Conservation (phyloP, 257 asterid species). For the Forsythia suspensa region DNA sequence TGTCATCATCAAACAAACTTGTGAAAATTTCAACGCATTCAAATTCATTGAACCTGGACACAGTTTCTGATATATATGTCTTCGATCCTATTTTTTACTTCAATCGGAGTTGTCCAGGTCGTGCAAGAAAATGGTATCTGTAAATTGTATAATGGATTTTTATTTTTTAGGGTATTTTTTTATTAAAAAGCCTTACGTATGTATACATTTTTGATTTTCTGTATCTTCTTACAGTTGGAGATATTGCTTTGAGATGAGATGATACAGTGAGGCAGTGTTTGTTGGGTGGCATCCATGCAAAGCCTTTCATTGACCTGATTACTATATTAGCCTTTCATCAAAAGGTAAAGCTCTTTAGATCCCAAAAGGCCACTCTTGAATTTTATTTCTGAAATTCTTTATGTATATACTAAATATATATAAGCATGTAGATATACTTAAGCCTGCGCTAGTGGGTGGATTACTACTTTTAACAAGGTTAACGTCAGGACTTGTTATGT, state of each 20-base stretch:
- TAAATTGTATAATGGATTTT: neutral
- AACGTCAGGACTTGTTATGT: too few relatives aligned
- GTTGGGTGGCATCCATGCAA: neutral
- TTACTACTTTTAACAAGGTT: too few relatives aligned
- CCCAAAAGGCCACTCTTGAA: neutral
- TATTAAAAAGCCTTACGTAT: neutral
- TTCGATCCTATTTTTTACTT: neutral
- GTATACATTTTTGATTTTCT: neutral
- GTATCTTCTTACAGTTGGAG: neutral
- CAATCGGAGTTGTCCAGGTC: neutral
- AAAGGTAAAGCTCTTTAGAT: neutral
- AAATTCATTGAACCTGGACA: slow-evolving; percentile 30
- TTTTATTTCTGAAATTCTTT: neutral
- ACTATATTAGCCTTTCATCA: neutral
- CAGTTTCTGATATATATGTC: neutral
- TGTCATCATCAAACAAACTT: too few relatives aligned
- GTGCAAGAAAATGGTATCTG: neutral
- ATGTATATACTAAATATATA: too few relatives aligned
- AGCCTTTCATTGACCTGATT: neutral
- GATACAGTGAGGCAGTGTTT: neutral
- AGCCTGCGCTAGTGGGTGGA: too few relatives aligned
- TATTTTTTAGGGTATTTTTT: neutral
- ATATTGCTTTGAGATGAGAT: neutral
- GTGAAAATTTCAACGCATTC: slow-evolving; percentile 16
- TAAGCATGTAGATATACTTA: too few relatives aligned